A percentile compares a stretch with the other conserved stretches of the same genome.
phyloP scores from a whole-genome alignment of 257 asterid species.

The Echites panduratus region DNA sequence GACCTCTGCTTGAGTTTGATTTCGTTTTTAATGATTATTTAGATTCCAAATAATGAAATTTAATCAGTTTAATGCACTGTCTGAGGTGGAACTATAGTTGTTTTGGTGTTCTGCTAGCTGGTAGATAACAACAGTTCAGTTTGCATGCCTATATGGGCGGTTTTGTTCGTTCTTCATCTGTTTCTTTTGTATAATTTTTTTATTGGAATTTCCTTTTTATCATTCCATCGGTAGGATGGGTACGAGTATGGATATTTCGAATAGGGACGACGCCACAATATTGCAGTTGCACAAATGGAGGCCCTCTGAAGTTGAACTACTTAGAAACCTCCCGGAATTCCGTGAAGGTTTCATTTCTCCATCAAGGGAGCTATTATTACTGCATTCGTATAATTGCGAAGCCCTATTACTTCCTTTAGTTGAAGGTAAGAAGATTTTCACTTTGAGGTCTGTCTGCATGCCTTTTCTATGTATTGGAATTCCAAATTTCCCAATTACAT shows the following conservation, averaged over 20 bases:
- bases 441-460: conserved; percentile 3
- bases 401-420: conserved; percentile 68
- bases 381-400: conserved; percentile 58
- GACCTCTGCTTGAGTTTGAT: background rate
- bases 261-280: conserved; percentile 45
- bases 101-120: background rate
- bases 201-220: background rate
- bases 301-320: conserved; percentile 52
- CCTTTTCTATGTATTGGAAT: conserved; percentile 9
- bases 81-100: background rate
- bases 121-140: too few species aligned
- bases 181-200: background rate
- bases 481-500: conserved; percentile 10
- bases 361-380: conserved; percentile 52
- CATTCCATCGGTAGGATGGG: background rate
- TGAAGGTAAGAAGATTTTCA: conserved; percentile 42
- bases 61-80: background rate
- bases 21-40: background rate
- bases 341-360: conserved; percentile 91
- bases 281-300: conserved; percentile 87
- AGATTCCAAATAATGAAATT: background rate
- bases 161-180: background rate
- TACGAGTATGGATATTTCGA: conserved; percentile 22
- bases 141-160: too few species aligned
- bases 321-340: conserved; percentile 48